phyloP scores from a whole-genome alignment of 2,329 filamentous ascomycete species.

The Exophiala spinifera region DNA sequence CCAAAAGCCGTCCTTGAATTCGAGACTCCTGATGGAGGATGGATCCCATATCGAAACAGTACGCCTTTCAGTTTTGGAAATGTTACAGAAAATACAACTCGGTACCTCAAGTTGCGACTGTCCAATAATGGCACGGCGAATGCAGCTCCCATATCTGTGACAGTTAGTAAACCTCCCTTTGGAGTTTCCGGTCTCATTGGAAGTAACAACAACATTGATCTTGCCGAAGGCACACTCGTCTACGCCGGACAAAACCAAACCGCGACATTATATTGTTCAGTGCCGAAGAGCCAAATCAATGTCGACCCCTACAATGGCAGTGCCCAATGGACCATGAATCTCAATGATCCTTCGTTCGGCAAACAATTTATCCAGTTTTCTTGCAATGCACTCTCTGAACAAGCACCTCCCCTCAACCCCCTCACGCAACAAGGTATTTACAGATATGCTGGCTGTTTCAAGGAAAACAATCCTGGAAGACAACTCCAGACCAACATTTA shows the following conservation, averaged over 20 bases:
- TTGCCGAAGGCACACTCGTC: conserved; percentile 56
- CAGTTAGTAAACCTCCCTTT: conserved; percentile 61
- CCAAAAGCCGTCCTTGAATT: conserved; percentile 55
- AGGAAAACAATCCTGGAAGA: conserved; percentile 32
- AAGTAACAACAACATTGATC: conserved; percentile 55
- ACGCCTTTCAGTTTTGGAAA: conserved; percentile 55
- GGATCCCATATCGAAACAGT: conserved; percentile 47
- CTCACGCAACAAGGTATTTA: conserved; percentile 21
- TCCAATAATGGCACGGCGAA: conserved; percentile 52
- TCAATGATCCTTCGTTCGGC: conserved; percentile 42
- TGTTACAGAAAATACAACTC: conserved; percentile 52
- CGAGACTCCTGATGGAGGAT: conserved; percentile 52
- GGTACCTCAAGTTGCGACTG: conserved; percentile 51
- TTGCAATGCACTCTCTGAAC: conserved; percentile 25
- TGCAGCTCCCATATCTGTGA: conserved; percentile 53
- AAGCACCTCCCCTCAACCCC: conserved; percentile 17
- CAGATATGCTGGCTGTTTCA: conserved; percentile 35
- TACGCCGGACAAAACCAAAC: conserved; percentile 50
- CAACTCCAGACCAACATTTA: conserved; percentile 33
- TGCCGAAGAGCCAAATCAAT: conserved; percentile 58
- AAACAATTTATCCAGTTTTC: conserved; percentile 23
- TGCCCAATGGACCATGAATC: conserved; percentile 45
- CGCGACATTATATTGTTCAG: conserved; percentile 54
- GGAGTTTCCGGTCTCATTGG: conserved; percentile 52
- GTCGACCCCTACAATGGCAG: conserved; percentile 48